A percentile compares a stretch with the other conserved stretches of the same genome.
Conservation (phyloP, 2,329 filamentous ascomycete genomes). For the Calonectria fujianensis region DNA sequence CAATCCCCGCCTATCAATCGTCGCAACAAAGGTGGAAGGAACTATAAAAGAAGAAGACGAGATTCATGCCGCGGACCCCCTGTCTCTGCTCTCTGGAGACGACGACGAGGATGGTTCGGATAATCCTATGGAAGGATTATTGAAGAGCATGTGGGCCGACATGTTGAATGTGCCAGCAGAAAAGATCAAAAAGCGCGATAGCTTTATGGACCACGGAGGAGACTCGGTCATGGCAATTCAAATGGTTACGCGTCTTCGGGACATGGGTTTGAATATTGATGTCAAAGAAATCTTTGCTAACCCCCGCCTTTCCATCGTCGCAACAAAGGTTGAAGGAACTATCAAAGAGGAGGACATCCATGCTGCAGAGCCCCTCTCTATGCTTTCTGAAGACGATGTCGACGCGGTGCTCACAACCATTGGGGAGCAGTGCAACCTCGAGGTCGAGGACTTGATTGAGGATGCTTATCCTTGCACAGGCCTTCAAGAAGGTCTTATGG, state of each 20-base stretch:
- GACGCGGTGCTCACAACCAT: background rate
- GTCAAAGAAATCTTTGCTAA: background rate
- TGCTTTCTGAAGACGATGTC: background rate
- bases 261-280: conserved; percentile 1
- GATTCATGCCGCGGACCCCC: background rate
- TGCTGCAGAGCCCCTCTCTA: background rate
- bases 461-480: conserved; percentile 52
- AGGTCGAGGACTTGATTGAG: background rate
- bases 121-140: conserved; percentile 1
- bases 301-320: background rate
- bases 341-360: background rate
- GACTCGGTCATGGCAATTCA: conserved; percentile 4
- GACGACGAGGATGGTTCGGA: background rate
- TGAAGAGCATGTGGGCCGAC: conserved; percentile 8
- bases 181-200: background rate
- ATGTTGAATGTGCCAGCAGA: background rate
- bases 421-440: conserved; percentile 2
- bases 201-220: background rate
- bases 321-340: background rate
- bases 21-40: background rate
- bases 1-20: background rate
- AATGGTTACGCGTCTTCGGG: background rate
- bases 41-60: background rate
- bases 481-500: conserved; percentile 61
- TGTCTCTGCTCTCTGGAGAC: background rate